phyloP scores from a whole-genome alignment of 2,329 filamentous ascomycete species.

The Diaporthe batatas region DNA sequence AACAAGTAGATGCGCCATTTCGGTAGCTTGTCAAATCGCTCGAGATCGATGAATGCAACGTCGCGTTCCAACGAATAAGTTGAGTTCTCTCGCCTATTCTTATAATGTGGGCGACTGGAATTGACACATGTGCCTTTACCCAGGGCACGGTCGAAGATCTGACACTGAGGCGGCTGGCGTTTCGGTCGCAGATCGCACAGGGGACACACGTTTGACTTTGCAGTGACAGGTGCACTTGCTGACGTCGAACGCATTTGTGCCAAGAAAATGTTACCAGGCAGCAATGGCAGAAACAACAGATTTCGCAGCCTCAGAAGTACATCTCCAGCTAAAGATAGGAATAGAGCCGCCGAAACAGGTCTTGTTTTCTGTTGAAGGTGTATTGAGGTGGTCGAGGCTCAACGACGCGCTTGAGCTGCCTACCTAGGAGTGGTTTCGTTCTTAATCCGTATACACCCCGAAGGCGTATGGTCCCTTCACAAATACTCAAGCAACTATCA shows the following conservation, averaged over 20 bases:
- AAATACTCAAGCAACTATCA: too few relatives aligned
- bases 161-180: slow-evolving; percentile 8
- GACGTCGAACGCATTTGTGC: background rate
- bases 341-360: background rate
- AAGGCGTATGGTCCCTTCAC: too few relatives aligned
- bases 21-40: too few relatives aligned
- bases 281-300: background rate
- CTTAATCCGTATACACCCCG: too few relatives aligned
- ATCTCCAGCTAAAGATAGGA: background rate
- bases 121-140: background rate
- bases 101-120: background rate
- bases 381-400: too few relatives aligned
- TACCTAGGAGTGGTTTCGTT: too few relatives aligned
- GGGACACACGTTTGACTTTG: background rate
- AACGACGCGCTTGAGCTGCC: too few relatives aligned
- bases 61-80: too few relatives aligned
- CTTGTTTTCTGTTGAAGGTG: background rate
- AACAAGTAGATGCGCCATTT: slow-evolving; percentile 25
- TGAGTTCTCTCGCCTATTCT: background rate
- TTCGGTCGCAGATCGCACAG: slow-evolving; percentile 11
- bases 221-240: background rate
- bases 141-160: background rate
- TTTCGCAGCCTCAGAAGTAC: background rate
- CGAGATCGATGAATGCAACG: background rate
- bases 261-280: background rate